Percentiles rank a stretch among this genome's conserved stretches.
Conservation (phyloP, 257 asterid genomes). For the Leonotis leonurus region DNA sequence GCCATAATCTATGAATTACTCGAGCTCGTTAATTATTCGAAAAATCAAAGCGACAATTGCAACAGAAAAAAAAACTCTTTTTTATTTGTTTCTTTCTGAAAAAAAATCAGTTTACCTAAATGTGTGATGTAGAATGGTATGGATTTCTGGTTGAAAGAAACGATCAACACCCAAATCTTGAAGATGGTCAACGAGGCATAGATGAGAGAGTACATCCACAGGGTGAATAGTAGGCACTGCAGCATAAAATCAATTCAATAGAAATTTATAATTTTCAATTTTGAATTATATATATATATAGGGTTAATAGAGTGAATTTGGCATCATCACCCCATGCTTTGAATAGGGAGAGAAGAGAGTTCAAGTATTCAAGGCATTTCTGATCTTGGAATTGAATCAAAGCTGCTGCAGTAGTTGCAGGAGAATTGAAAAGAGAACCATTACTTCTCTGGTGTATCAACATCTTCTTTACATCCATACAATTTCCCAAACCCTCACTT, state of each 20-base stretch:
- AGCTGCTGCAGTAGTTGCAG: slow-evolving; percentile 47
- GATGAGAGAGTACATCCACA: not conserved
- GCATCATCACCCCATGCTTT: slow-evolving; percentile 12
- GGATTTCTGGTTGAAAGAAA: slow-evolving; percentile 13
- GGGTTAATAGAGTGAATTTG: no score
- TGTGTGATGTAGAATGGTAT: slow-evolving; percentile 9
- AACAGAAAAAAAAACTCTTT: no score
- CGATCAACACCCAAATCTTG: slow-evolving; percentile 23
- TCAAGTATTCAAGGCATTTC: slow-evolving; percentile 22
- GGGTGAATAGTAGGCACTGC: slow-evolving; percentile 29
- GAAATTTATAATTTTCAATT: no score
- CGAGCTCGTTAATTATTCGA: no score
- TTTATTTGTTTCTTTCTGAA: no score
- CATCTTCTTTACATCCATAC: not conserved
- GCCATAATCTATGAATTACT: slow-evolving; percentile 11
- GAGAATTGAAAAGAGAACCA: slow-evolving; percentile 37
- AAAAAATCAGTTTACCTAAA: slow-evolving; percentile 10
- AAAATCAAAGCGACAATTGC: no score
- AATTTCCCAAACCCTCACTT: slow-evolving; percentile 12
- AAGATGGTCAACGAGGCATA: slow-evolving; percentile 21
- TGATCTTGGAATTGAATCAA: slow-evolving; percentile 22
- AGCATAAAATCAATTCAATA: no score
- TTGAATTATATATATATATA: no score
- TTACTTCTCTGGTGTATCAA: slow-evolving; percentile 19
- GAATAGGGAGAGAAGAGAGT: not conserved